Base-by-base conservation (phyloP, 345 rosid species). In the Citrus australasica region DNA sequence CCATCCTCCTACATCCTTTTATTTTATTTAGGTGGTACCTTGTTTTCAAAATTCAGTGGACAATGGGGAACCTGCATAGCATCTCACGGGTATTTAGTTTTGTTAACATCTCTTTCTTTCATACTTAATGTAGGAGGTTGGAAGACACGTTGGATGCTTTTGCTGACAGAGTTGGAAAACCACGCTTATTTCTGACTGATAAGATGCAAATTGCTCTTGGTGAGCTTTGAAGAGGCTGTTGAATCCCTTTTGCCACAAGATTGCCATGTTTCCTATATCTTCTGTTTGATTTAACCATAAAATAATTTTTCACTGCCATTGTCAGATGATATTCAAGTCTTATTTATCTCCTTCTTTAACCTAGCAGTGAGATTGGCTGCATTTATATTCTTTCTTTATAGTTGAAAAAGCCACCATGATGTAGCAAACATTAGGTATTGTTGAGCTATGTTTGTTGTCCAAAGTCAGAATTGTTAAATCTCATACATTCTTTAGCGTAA, bases 121-220 rank as follows among this genome's bases (percentile, higher is more conserved):
- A 79, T 67, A 38, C 64, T 66, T 77, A 59, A 64, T 84, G 81
- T 75, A 96, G 99, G 93, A 90, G 88, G 80, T 83, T 96, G 82
- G 99, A 96, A 82, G 94, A 88, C 85, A 85, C 88, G 56, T 81
- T 96, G 92, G 97, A 96, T 88, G 85, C 93, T 82, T 92, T 94
- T 88, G 99, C 99, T 66, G 99, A 96, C 81, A 90, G 93, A 73
- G 84, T 96, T 37, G 86, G 95, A 6, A 96, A 90, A 80, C 97
- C 99, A 13, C 95, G 92, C 73, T 86, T 96, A 73, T 94, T 86
- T 84, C 86, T 86, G 68, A 92, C 98, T 10, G 99, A 96, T 86
- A 94, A 96, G 92, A 85, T 96, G 89, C 93, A 82, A 81, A 92
- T 95, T 87, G 91, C 99, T 84, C 80, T 95, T 17, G 97, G 99